A percentile compares a stretch with the other conserved stretches of the same genome.
Conservation (phyloP, 202 grass and related monocot species). For the Schoenoplectus tabernaemontani region DNA sequence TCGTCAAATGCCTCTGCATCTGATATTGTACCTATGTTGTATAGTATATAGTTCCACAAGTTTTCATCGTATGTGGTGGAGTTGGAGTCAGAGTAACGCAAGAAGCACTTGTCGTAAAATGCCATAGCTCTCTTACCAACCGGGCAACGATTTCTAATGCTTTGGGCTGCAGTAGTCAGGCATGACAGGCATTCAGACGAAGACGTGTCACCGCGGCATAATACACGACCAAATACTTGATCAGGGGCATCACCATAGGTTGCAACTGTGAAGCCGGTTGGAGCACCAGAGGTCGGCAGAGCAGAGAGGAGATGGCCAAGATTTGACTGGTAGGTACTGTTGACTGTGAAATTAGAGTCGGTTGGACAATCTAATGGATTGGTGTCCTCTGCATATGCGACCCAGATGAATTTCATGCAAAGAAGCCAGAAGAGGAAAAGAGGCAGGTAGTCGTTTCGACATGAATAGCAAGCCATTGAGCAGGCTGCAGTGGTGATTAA, state of each 20-base stretch:
- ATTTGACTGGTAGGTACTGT: conserved; percentile 33
- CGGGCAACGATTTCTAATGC: background rate
- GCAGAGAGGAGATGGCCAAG: conserved; percentile 24
- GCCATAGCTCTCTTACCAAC: background rate
- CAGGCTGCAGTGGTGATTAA: no score
- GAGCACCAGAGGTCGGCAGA: background rate
- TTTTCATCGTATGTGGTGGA: conserved; percentile 4
- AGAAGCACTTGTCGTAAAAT: conserved; percentile 30
- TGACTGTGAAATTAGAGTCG: conserved; percentile 32
- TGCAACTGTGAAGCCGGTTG: conserved; percentile 7
- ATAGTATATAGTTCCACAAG: fast-evolving
- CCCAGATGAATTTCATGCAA: background rate
- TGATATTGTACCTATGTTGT: background rate
- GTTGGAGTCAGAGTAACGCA: conserved; percentile 25
- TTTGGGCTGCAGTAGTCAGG: background rate
- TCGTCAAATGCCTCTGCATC: conserved; percentile 16
- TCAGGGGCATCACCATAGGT: background rate
- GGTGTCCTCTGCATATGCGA: background rate
- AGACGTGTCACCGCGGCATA: conserved; percentile 25
- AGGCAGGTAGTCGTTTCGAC: background rate
- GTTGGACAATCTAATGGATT: background rate
- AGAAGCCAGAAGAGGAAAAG: background rate
- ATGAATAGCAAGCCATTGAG: background rate
- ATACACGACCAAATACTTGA: conserved; percentile 30
- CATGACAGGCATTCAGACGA: conserved; percentile 6